Base-by-base conservation (phyloP, 2,329 filamentous ascomycete species). In the Pyricularia pennisetigena region DNA sequence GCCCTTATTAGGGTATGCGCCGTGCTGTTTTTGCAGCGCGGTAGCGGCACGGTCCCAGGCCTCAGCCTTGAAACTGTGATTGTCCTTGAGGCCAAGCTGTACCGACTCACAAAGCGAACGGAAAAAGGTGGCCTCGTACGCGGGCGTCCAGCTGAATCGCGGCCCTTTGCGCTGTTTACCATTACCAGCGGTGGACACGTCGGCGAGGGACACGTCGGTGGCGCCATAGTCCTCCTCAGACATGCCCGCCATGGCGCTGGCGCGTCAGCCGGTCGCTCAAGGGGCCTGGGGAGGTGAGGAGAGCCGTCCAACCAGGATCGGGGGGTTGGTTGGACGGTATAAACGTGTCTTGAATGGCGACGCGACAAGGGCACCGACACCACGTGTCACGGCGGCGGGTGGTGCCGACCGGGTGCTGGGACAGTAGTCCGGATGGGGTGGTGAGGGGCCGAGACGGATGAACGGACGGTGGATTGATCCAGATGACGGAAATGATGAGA, bases 61-160 rank as follows among this genome's bases (percentile, higher is more conserved):
- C 73, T 86, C 85, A 23, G 82, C 79, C 76, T 88, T 87, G 80
- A 88, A 87, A 78, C 83, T 86, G 76, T 84, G 72, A 70, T 79
- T 74, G 65, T 75, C 74, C 72, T 79, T 79, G 68, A 85, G 79
- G 70, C 85, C 85, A 63, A 86, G 78, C 73, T 82, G 80, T 71
- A 88, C 85, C 49, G 84, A 86, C 71, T 87, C 83, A 78, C 84
- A 86, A 5, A 88, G 81, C 66, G 85, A 87, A 68, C 82, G 80
- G 76, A 88, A 88, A 75, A 88, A 88, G 69, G 85, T 87, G 68
- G 82, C 80, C 76, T 88, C 85, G 78, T 83, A 87, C 24, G 82
- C 81, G 1, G 81, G 79, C 68, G 84, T 87, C 85, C 85, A 88
- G 74, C 83, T 86, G 75, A 88, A 87, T 69, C 85, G 82, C 67